phyloP scores from a whole-genome alignment of 768 basidiomycete species.

The Cystofilobasidium ferigula region DNA sequence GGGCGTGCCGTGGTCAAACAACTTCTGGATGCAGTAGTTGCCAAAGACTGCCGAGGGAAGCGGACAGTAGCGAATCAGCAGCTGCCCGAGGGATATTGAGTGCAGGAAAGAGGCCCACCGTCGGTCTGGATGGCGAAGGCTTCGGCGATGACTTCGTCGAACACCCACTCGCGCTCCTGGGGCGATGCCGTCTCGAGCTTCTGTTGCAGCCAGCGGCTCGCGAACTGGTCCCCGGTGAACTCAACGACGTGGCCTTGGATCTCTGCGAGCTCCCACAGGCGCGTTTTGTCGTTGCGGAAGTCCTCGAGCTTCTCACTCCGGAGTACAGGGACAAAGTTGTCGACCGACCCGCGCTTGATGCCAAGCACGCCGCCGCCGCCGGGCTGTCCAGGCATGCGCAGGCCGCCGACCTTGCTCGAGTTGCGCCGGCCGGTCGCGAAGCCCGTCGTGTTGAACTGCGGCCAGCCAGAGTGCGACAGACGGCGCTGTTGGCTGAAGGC shows the following conservation, averaged over 20 bases:
- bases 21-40: constrained; percentile 90
- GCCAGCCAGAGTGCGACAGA: constrained; percentile 1
- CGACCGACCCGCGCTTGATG: background rate
- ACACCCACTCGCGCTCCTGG: constrained; percentile 68
- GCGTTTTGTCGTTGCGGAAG: constrained; percentile 65
- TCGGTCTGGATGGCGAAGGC: constrained; percentile 20
- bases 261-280: constrained; percentile 73
- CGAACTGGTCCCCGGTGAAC: constrained; percentile 88
- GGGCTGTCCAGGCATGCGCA: background rate
- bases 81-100: background rate
- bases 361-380: background rate
- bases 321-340: constrained; percentile 29
- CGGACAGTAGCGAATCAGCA: too few species aligned
- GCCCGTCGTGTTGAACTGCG: background rate
- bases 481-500: background rate
- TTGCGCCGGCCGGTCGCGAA: background rate
- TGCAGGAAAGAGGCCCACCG: background rate
- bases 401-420: background rate
- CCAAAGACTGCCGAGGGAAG: constrained; percentile 48
- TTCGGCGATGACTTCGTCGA: constrained; percentile 64
- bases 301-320: constrained; percentile 71
- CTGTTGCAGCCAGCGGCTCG: constrained; percentile 95
- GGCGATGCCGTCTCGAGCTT: constrained; percentile 63
- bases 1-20: constrained; percentile 75
- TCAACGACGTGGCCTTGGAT: constrained; percentile 75